Evolutionary conservation across 2,329 filamentous ascomycete species (phyloP), one percentile per base, ranked within the genome.

Genomic region (Penicillium sp.): DNA sequence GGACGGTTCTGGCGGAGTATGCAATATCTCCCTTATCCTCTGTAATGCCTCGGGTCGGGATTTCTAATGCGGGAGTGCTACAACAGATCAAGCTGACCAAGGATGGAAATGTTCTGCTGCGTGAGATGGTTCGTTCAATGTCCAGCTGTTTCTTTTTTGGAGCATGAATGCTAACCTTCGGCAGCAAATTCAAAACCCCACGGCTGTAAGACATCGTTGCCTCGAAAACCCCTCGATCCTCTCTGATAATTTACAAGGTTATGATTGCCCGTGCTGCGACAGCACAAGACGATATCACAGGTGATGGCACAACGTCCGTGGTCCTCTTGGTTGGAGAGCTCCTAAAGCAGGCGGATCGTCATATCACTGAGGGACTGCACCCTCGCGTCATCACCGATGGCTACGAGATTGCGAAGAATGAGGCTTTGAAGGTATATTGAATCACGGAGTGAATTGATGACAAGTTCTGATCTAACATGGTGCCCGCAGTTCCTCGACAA

Each of bases 241-340:
- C 60, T 57, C 61, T 69, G 55, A 67, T 51, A 43, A 38, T 27
- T 46, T 48, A 18, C 52, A 69, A 76, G 77, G 79, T 87, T 56
- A 86, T 87, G 82, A 87, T 87, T 67, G 85, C 85, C 56, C 77
- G 85, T 69, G 91, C 92, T 66, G 94, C 94, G 51, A 99, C 94
- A 33, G 94, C 94, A 62, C 92, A 99, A 74, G 94, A 99, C 74
- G 94, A 99, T 68, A 99, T 99, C 65, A 95, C 90, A 64, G 94
- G 94, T 68, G 94, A 99, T 74, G 94, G 94, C 68, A 99, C 94
- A 65, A 99, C 94, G 38, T 96, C 91, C 42, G 92, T 96, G 27
- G 94, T 99, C 46, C 78, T 99, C 65, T 78, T 97, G 71, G 92
- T 99, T 46, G 94, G 94, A 72, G 94, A 99, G 79, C 84, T 99